Evolutionary conservation across 2,329 filamentous ascomycete species (phyloP), one percentile per base, ranked within the genome.

Genomic region (Fusarium sp.): DNA sequence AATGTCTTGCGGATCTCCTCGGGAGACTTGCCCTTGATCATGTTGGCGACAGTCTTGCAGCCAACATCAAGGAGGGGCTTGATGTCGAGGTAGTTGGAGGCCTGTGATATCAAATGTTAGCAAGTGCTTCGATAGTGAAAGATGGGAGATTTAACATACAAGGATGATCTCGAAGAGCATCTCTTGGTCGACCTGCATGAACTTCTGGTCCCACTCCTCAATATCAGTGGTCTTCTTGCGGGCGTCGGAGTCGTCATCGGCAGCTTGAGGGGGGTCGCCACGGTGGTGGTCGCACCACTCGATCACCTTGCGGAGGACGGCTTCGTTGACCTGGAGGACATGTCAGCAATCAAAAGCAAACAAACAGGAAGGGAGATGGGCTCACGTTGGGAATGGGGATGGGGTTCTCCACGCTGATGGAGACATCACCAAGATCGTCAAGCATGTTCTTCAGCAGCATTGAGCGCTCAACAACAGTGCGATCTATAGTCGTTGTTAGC

Each of bases 1-100:
- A 99, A 99, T 0, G 96, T 99, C 89, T 98, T 99, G 61, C 96
- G 94, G 80, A 99, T 99, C 87, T 99, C 96, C 83, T 99, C 96
- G 4, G 96, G 96, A 0, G 95, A 98, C 89, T 99, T 99, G 86
- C 96, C 96, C 93, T 99, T 99, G 89, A 99, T 99, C 96, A 99
- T 99, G 87, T 99, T 99, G 72, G 96, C 96, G 18, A 99, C 96
- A 0, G 96, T 99, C 91, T 99, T 99, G 91, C 96, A 99, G 72
- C 96, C 96, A 69, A 98, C 96, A 76, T 99, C 96, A 31, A 99
- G 92, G 1, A 99, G 93, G 2, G 95, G 93, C 90, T 98, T 99
- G 88, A 99, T 99, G 78, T 99, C 96, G 69, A 99, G 93, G 84
- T 98, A 99, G 89, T 99, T 99, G 79, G 96, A 94, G 5, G 96